A percentile compares a stretch with the other conserved stretches of the same genome.
phyloP scores from a whole-genome alignment of 2,329 filamentous ascomycete genomes.

The Penicillium sp. region DNA sequence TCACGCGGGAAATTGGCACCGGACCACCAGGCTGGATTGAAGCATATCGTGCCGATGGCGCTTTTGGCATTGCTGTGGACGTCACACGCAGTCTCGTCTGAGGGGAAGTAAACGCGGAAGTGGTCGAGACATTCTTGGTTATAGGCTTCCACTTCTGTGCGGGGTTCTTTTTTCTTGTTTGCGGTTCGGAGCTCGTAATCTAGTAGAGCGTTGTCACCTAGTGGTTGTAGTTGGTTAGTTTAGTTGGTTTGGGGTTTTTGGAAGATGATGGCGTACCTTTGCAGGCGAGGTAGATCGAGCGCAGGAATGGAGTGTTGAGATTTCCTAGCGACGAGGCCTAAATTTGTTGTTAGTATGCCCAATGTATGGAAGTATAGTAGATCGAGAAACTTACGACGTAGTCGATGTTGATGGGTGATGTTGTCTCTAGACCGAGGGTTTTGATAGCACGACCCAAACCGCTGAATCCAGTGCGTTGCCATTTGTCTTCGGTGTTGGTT shows the following conservation, averaged over 20 bases:
- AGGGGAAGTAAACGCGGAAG: conserved; percentile 80
- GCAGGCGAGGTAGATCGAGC: conserved; percentile 58
- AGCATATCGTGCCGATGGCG: conserved; percentile 76
- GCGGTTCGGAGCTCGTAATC: conserved; percentile 44
- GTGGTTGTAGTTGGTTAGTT: background rate
- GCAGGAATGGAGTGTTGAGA: conserved; percentile 67
- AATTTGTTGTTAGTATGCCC: conserved; percentile 10
- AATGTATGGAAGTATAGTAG: background rate
- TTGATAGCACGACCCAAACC: conserved; percentile 69
- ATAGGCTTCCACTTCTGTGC: conserved; percentile 21
- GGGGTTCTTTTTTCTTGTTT: conserved; percentile 41
- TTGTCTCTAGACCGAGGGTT: conserved; percentile 60
- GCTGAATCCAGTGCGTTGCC: conserved; percentile 65
- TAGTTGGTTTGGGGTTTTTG: background rate
- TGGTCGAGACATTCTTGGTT: conserved; percentile 49
- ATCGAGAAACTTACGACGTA: conserved; percentile 58
- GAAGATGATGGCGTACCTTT: conserved; percentile 45
- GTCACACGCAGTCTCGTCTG: conserved; percentile 68
- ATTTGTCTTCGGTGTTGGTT: conserved; percentile 52
- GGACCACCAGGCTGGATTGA: conserved; percentile 72
- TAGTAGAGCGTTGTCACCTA: conserved; percentile 49
- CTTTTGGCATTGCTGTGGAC: conserved; percentile 35
- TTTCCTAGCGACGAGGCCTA: conserved; percentile 79
- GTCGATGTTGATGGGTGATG: conserved; percentile 64
- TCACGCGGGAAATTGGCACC: conserved; percentile 67